Percentiles rank a stretch among this genome's conserved stretches.
Conservation (phyloP, 2,329 filamentous ascomycete genomes). For the Colletotrichum spaethianum region DNA sequence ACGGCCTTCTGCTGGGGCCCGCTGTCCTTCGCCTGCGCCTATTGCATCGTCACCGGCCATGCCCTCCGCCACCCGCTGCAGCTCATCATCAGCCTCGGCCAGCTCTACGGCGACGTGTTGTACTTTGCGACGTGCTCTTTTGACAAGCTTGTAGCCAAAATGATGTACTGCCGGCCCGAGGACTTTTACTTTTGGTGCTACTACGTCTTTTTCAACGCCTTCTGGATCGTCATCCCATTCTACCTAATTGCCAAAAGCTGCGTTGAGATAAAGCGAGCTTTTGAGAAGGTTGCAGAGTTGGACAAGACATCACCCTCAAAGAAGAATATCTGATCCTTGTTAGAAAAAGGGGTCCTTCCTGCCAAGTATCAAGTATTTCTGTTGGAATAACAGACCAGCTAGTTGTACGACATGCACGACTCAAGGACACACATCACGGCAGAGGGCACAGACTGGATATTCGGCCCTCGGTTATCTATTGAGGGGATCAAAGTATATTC, state of each 20-base stretch:
- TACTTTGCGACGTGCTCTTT: constrained; percentile 66
- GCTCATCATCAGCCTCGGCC: constrained; percentile 61
- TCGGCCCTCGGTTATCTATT: no score
- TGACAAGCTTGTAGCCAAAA: constrained; percentile 55
- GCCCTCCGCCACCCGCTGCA: constrained; percentile 65
- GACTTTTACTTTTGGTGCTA: constrained; percentile 67
- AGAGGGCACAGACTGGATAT: no score
- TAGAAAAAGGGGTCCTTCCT: no score
- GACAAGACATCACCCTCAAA: constrained; percentile 5
- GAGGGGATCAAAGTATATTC: no score
- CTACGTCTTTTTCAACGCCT: constrained; percentile 65
- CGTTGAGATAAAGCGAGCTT: constrained; percentile 45
- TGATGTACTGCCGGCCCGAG: constrained; percentile 66
- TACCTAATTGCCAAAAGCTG: constrained; percentile 51
- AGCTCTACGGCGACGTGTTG: constrained; percentile 67
- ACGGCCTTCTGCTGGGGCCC: constrained; percentile 69
- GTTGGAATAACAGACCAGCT: no score
- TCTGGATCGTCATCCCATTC: constrained; percentile 67
- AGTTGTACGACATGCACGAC: no score
- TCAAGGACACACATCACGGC: no score
- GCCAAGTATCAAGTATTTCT: not conserved
- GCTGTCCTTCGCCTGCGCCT: constrained; percentile 63
- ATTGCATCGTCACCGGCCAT: constrained; percentile 58
- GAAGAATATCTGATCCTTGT: not conserved
- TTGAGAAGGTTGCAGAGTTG: constrained; percentile 46